Evolutionary conservation across 2,329 filamentous ascomycete genomes (phyloP).

Genomic region (Colletotrichum sp.): DNA sequence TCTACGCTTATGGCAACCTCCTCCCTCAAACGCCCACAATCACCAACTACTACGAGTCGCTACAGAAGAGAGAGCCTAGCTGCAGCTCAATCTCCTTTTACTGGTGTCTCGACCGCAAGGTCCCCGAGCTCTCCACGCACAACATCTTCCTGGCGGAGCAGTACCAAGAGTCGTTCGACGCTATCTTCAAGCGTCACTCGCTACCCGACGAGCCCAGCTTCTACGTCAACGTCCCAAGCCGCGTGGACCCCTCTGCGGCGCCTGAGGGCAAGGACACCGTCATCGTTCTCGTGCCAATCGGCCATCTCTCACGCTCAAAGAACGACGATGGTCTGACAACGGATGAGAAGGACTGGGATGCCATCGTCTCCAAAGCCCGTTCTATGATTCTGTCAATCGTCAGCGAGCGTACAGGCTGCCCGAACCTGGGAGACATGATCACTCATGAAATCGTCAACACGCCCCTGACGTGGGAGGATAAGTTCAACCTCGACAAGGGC

Average conservation of each 20-base stretch:
- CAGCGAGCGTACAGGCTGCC: conserved; percentile 61
- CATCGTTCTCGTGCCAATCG: conserved; percentile 75
- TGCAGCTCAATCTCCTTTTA: conserved; percentile 81
- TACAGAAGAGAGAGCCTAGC: conserved; percentile 59
- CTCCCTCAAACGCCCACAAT: conserved; percentile 52
- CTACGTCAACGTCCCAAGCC: conserved; percentile 78
- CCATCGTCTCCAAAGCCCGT: conserved; percentile 64
- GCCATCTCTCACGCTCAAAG: conserved; percentile 64
- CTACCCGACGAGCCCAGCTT: conserved; percentile 75
- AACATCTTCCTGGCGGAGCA: conserved; percentile 81
- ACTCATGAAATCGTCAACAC: conserved; percentile 70
- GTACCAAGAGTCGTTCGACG: conserved; percentile 76
- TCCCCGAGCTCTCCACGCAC: conserved; percentile 71
- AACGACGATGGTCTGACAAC: conserved; percentile 33
- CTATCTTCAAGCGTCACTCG: conserved; percentile 73
- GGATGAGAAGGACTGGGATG: conserved; percentile 62
- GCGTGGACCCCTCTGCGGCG: conserved; percentile 71
- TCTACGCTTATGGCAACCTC: conserved; percentile 76
- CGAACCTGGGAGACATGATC: conserved; percentile 51
- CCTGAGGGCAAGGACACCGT: conserved; percentile 69
- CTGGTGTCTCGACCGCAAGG: conserved; percentile 67
- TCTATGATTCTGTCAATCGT: conserved; percentile 67
- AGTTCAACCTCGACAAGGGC: conserved; percentile 78
- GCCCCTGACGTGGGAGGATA: conserved; percentile 66
- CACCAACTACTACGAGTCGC: conserved; percentile 37